Evolutionary conservation across 768 basidiomycete genomes (phyloP).

Genomic region (Suillus luteus): DNA sequence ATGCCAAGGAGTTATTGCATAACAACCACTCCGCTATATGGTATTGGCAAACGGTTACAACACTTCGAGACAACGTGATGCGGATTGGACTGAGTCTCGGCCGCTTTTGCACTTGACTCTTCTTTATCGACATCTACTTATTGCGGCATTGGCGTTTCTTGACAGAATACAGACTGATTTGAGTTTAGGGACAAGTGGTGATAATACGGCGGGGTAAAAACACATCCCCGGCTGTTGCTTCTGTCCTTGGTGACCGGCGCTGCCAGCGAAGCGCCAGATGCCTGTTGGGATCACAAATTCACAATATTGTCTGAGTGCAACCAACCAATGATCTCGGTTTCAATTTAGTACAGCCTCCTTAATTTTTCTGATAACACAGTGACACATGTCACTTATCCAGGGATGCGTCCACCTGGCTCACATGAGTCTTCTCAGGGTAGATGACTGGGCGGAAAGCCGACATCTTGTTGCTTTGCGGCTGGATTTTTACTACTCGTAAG

Average conservation of each 20-base stretch:
- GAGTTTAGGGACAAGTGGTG: neutral
- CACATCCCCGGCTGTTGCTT: neutral
- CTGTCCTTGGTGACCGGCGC: constrained; percentile 3
- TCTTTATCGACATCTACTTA: neutral
- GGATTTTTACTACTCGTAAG: neutral
- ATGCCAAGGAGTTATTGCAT: neutral
- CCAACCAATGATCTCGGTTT: neutral
- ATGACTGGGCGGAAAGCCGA: neutral
- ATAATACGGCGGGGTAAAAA: neutral
- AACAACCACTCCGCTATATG: neutral
- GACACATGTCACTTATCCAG: neutral
- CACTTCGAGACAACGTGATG: neutral
- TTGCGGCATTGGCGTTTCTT: neutral
- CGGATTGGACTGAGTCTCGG: neutral
- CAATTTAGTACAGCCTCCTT: neutral
- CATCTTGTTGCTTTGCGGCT: neutral
- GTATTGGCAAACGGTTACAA: neutral
- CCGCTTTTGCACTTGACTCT: neutral
- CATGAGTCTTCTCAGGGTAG: constrained; percentile 5
- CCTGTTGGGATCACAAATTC: constrained; percentile 1
- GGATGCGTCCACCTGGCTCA: neutral
- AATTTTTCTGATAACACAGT: neutral
- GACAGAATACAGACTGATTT: neutral
- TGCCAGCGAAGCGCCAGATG: neutral
- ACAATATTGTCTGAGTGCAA: neutral